phyloP scores from a whole-genome alignment of 257 asterid species.

The Misopates orontium region DNA sequence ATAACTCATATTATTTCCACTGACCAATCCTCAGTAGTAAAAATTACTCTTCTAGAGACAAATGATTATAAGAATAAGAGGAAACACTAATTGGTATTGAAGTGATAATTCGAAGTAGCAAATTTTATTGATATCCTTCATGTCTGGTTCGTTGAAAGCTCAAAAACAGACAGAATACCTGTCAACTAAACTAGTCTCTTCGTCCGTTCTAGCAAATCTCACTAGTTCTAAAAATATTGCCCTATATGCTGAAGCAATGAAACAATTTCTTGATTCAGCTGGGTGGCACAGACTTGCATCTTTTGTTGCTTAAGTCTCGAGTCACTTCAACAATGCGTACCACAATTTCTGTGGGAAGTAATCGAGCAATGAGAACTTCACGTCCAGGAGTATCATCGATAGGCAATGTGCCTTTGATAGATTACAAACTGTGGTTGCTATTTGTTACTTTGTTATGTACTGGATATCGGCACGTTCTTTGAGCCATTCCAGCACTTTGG shows the following conservation, averaged over 20 bases:
- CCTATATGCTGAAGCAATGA: background rate
- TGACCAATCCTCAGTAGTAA: no score
- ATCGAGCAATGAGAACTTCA: constrained; percentile 1
- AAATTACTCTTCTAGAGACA: no score
- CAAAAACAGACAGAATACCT: no score
- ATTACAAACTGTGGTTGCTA: background rate
- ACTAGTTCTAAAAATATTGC: background rate
- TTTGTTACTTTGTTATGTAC: constrained; percentile 52
- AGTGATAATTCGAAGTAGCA: no score
- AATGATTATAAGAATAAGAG: background rate
- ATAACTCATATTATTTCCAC: no score
- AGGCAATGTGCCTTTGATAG: constrained; percentile 1
- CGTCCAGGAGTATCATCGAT: background rate
- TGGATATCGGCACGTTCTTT: constrained; percentile 71
- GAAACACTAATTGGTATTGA: background rate
- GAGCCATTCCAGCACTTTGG: constrained; percentile 93
- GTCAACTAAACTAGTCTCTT: no score
- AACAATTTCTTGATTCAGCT: background rate
- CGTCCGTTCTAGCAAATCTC: no score
- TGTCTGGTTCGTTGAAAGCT: no score
- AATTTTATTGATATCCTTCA: no score
- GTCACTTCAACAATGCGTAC: no score
- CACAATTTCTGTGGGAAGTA: background rate
- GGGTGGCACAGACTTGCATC: background rate
- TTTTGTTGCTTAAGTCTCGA: background rate